phyloP scores from a whole-genome alignment of 2,329 filamentous ascomycete species.

The Calonectria montana region DNA sequence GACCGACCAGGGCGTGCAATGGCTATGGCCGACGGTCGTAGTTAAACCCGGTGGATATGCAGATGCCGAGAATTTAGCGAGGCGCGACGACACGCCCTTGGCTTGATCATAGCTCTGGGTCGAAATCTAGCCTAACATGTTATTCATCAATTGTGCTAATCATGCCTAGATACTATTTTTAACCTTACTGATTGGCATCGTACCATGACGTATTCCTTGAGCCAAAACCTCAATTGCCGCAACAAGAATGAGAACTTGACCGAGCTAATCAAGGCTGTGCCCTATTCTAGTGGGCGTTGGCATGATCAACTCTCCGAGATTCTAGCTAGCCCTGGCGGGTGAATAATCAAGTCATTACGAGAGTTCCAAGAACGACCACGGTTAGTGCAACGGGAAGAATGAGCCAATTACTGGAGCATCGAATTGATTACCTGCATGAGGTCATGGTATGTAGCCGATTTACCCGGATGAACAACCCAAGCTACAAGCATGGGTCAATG shows the following conservation, averaged over 20 bases:
- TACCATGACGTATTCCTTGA: neutral
- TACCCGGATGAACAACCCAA: neutral
- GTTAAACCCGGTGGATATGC: neutral
- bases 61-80: neutral
- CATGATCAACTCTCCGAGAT: neutral
- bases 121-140: neutral
- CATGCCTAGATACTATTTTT: neutral
- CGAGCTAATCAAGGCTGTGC: neutral
- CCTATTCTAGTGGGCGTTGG: neutral
- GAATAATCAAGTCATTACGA: neutral
- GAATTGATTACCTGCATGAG: slow-evolving; percentile 9
- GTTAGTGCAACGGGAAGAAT: neutral
- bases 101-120: neutral
- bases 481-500: neutral
- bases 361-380: neutral
- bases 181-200: neutral
- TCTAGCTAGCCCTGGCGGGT: neutral
- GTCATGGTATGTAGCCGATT: neutral
- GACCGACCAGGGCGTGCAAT: neutral
- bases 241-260: neutral
- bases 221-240: too few relatives aligned
- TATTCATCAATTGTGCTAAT: neutral
- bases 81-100: neutral
- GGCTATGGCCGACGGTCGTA: neutral
- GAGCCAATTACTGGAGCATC: neutral